phyloP scores from a whole-genome alignment of 371 early-diverging fungal genomes.

The Rhizopus sp. region DNA sequence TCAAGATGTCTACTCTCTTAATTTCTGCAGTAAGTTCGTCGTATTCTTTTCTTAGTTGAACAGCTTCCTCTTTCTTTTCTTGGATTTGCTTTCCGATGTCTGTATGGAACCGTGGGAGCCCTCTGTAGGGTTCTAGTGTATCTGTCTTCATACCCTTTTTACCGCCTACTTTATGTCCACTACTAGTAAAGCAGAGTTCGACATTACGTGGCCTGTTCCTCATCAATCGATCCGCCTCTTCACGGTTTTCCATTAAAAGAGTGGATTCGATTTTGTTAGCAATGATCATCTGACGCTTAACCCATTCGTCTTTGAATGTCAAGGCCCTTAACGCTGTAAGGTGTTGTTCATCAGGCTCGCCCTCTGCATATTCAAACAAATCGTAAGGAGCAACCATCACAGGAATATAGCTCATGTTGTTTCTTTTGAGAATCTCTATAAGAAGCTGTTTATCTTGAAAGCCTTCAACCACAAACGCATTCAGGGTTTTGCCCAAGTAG shows the following conservation, averaged over 20 bases:
- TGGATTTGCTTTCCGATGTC: slow-evolving; percentile 47
- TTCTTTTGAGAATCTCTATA: slow-evolving; percentile 49
- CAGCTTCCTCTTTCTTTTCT: not conserved
- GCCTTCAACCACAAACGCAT: slow-evolving; percentile 76
- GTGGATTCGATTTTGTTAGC: slow-evolving; percentile 73
- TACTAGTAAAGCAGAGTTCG: slow-evolving; percentile 61
- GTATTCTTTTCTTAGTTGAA: not conserved
- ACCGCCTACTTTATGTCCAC: slow-evolving; percentile 71
- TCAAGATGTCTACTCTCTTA: not conserved
- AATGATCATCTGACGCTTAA: slow-evolving; percentile 78
- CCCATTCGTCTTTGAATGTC: slow-evolving; percentile 68
- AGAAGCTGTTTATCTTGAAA: slow-evolving; percentile 68
- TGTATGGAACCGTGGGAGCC: slow-evolving; percentile 45
- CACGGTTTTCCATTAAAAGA: slow-evolving; percentile 73
- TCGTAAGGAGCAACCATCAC: slow-evolving; percentile 68
- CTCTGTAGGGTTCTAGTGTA: slow-evolving; percentile 31
- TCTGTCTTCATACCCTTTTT: slow-evolving; percentile 47
- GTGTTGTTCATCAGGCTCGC: slow-evolving; percentile 68
- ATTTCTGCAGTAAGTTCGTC: slow-evolving; percentile 3
- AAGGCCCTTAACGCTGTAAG: slow-evolving; percentile 74
- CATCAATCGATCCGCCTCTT: slow-evolving; percentile 78
- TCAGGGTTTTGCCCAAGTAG: slow-evolving; percentile 66
- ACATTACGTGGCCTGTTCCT: slow-evolving; percentile 71
- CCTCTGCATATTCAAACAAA: slow-evolving; percentile 69
- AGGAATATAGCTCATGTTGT: slow-evolving; percentile 47